Evolutionary conservation across 2,329 filamentous ascomycete genomes (phyloP).

Genomic region (Clonostachys byssicola): DNA sequence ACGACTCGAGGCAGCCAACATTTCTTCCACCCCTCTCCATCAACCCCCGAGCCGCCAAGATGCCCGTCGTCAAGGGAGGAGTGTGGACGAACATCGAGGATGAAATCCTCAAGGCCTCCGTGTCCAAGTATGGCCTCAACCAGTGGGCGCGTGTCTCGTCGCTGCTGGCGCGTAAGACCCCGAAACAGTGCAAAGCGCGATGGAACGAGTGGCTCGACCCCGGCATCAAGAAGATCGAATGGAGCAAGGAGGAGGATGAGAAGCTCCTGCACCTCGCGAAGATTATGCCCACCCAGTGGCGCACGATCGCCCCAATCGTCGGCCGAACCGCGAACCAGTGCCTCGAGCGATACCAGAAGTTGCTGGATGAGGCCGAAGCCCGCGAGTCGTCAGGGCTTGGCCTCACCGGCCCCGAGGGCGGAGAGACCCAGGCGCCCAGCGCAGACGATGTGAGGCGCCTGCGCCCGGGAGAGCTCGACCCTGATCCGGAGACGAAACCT

Average conservation of each 20-base stretch:
- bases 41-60: slow-evolving; percentile 24
- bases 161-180: slow-evolving; percentile 91
- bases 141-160: slow-evolving; percentile 99
- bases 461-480: slow-evolving; percentile 89
- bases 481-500: slow-evolving; percentile 95
- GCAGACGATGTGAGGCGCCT: slow-evolving; percentile 89
- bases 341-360: slow-evolving; percentile 92
- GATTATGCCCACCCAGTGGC: slow-evolving; percentile 98
- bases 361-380: slow-evolving; percentile 92
- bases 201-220: slow-evolving; percentile 99
- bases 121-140: slow-evolving; percentile 92
- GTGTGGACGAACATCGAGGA: slow-evolving; percentile 80
- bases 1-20: too few species aligned
- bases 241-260: slow-evolving; percentile 98
- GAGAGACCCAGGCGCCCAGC: slow-evolving; percentile 80
- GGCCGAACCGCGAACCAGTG: slow-evolving; percentile 96
- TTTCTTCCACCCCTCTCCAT: not conserved
- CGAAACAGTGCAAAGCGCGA: slow-evolving; percentile 98
- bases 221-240: slow-evolving; percentile 97
- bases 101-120: slow-evolving; percentile 94
- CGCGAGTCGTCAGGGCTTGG: slow-evolving; percentile 81
- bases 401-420: slow-evolving; percentile 79
- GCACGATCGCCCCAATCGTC: slow-evolving; percentile 95
- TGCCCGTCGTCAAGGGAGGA: slow-evolving; percentile 72
- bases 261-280: slow-evolving; percentile 95